Evolutionary conservation across 148 eudicot species (phyloP), one percentile per base, ranked within the genome.

Genomic region (Cornus kousa): DNA sequence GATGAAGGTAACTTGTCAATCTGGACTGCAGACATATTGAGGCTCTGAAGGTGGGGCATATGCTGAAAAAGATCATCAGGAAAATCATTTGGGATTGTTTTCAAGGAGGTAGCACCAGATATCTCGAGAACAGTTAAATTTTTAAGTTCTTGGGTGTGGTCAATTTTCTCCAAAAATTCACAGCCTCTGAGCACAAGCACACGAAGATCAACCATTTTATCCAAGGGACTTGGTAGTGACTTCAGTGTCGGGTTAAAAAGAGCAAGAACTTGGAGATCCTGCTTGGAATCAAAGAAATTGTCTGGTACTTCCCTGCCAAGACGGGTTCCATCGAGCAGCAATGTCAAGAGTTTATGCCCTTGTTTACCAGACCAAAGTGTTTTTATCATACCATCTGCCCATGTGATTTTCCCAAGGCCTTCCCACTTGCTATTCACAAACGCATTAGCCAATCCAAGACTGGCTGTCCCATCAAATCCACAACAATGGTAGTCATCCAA

Each of bases 111-210:
- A 24, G 82, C 71, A 76, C 73, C 78, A 22, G 87, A 85, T 76
- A 85, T 79, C 74, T 85, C 82, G 9, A 85, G 80, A 65, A 76
- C 78, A 1, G 74, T 71, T 31, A 85, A 79, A 0, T 12, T 64
- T 43, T 57, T 19, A 6, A 68, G 53, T 19, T 24, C 31, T 9
- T 7, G 60, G 33, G 46, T 9, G 43, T 14, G 2, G 6, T 39
- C 70, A 3, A 77, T 10, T 4, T 72, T 24, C 53, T 75, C 37
- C 82, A 85, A 16, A 70, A 71, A 85, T 23, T 74, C 71, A 69
- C 88, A 81, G 35, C 77, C 73, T 81, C 88, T 73, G 37, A 86
- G 83, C 72, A 86, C 81, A 35, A 86, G 78, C 16, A 83, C 71
- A 50, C 35, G 19, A 59, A 78, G 86, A 7, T 70, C 6, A 0